These are phyloP conservation scores for Zygosaccharomyces pseudorouxii DNA, from an alignment of 805 yeast genomes.

Conservation along the genomic window DNA sequence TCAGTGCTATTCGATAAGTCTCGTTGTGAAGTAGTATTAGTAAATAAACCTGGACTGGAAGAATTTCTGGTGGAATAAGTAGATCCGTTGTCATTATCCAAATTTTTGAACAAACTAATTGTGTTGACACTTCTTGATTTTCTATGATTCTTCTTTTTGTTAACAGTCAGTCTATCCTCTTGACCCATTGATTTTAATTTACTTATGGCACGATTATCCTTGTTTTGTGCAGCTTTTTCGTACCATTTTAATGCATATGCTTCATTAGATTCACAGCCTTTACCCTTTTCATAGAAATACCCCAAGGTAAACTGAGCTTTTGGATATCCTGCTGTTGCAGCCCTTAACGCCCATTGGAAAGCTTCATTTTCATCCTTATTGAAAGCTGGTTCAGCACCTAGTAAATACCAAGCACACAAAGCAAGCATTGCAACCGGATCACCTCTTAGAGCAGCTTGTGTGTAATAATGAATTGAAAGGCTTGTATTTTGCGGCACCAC, in stretches of 20 bases:
- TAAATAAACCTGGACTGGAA: slow-evolving; percentile 9
- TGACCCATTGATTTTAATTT: slow-evolving; percentile 25
- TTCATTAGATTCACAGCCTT: slow-evolving; percentile 66
- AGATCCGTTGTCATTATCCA: slow-evolving; percentile 8
- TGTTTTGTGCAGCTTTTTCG: slow-evolving; percentile 60
- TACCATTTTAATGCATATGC: slow-evolving; percentile 70
- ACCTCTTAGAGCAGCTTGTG: slow-evolving; percentile 83
- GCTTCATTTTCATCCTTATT: slow-evolving; percentile 79
- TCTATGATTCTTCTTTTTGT: slow-evolving; percentile 12
- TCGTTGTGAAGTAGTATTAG: neutral
- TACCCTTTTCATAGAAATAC: slow-evolving; percentile 78
- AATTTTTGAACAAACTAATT: slow-evolving; percentile 21
- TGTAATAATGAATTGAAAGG: slow-evolving; percentile 85
- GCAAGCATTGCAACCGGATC: slow-evolving; percentile 89
- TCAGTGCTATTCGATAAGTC: neutral
- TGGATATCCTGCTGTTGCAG: slow-evolving; percentile 68
- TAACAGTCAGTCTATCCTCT: neutral
- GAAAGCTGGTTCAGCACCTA: slow-evolving; percentile 82
- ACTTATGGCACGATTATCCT: slow-evolving; percentile 47
- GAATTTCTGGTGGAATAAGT: slow-evolving; percentile 1
- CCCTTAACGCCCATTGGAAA: slow-evolving; percentile 88
- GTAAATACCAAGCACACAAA: slow-evolving; percentile 93
- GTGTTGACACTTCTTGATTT: slow-evolving; percentile 23
- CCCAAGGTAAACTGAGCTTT: slow-evolving; percentile 86
- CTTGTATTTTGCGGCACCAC: slow-evolving; percentile 72